These are phyloP conservation scores for Metschnikowia shivogae DNA, from an alignment of 805 yeast genomes.

Conservation along the genomic window DNA sequence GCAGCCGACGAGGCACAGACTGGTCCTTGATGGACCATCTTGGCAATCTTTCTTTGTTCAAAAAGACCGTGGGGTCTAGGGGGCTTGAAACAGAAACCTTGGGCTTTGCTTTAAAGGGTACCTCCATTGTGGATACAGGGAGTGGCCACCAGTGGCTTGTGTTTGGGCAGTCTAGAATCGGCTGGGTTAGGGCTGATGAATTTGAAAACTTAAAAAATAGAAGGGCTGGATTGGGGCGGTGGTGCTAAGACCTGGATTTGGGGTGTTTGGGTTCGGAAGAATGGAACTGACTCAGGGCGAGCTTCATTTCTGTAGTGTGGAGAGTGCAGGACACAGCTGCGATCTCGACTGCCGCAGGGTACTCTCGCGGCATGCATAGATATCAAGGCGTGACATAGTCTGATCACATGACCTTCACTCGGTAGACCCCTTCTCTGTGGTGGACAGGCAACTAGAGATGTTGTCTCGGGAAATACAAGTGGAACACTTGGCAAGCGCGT, in stretches of 20 bases:
- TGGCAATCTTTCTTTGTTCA: constrained; percentile 4
- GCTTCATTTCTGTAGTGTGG: constrained; percentile 3
- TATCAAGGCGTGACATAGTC: not conserved
- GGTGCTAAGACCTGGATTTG: not conserved
- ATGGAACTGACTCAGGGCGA: not conserved
- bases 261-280: not conserved
- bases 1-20: not conserved
- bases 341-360: constrained; percentile 3
- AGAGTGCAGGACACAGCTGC: constrained; percentile 5
- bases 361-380: constrained; percentile 1
- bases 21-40: constrained; percentile 7
- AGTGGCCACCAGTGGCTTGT: constrained; percentile 23
- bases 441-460: no score
- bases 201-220: no score
- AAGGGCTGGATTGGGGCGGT: no score
- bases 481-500: no score
- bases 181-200: not conserved
- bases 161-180: constrained; percentile 14
- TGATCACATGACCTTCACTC: no score
- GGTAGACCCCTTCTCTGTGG: no score
- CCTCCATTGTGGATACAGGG: constrained; percentile 25
- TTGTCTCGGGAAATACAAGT: no score
- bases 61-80: constrained; percentile 9
- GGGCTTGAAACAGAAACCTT: constrained; percentile 27
- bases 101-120: constrained; percentile 38